Evolutionary conservation across 2,329 filamentous ascomycete genomes (phyloP), one percentile per base, ranked within the genome.

Genomic region (Phialocephala sp.): DNA sequence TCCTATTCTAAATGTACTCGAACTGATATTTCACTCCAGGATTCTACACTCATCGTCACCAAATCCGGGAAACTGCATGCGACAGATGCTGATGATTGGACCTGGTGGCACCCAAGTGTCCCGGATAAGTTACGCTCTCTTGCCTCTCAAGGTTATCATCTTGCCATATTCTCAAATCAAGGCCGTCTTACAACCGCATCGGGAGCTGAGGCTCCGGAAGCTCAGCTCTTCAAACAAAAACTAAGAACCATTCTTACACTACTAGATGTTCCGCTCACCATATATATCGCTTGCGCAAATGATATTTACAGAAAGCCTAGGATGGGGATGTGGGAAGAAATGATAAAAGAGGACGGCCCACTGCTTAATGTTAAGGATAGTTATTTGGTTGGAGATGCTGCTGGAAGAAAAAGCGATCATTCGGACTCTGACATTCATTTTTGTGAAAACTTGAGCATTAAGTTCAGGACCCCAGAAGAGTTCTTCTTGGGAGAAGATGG

Each of bases 201-300:
- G 12, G 57, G 37, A 14, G n/a, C 11, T 22, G 37, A 24, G 20
- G 36, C 57, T 18, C 37, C 37, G 2, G 57, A 24, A 35, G 12
- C 11, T 20, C 20, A 22, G 15, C 37, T 43, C 9, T 59, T 59
- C 37, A 24, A 59, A 47, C 22, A 22, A 18, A 59, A 59, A n/a
- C 8, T 59, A 9, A 24, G 22, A 8, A 12, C 9, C 24, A 59
- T 59, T 4, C 22, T 43, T 24, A 12, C 24, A 32, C 8, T 43
- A 1, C 24, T 59, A 20, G 39, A 35, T 22, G 24, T 47, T 11
- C 57, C 57, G 6, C 9, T 59, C 12, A 45, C 39, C 8, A 18
- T 59, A 2, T 59, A 59, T 20, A 37, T 24, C 18, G 57, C 57
- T n/a, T 59, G 57, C n/a, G 57, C 57, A 18, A 59, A 59, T 47